Evolutionary conservation across 192 early-diverging fungal species (phyloP), one percentile per base, ranked within the genome.

Genomic region (Entomortierella beljakovae): DNA sequence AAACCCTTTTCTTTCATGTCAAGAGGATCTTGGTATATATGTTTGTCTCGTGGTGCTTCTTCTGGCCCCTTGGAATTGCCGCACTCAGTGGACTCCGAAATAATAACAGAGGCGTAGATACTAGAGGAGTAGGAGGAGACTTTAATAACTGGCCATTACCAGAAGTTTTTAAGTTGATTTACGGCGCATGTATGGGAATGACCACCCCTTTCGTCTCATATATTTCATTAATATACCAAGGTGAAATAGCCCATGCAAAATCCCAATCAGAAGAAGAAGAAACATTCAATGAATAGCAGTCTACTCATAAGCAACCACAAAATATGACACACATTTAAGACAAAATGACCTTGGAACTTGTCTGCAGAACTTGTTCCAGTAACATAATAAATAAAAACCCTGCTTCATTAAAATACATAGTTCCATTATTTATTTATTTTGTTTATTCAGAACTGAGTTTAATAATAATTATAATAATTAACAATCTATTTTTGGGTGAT

Each of bases 141-240:
- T 72, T 72, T n/a, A 72, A 72, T 34, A 6, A 52, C 15, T 72
- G 70, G 70, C 70, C 70, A 7, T 25, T 72, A 23, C 70, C 70
- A 43, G 42, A 72, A 56, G 64, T 72, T 49, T 72, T 72, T 16
- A 72, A 72, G 56, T 54, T 43, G 9, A 34, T 72, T 35, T 72
- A 60, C 43, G 62, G 62, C 0, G 25, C 40, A 25, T 54, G 46
- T 8, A 7, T 72, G 3, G 70, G 70, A 4, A 20, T 64, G 42
- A 72, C 70, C 5, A 72, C 70, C 8, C 70, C 70, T 6, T 72
- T 64, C 20, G 25, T 72, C 7, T 53, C 46, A 13, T 72, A 72
- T 52, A 46, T 64, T 11, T 23, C 52, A 3, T 33, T 72, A 37
- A 72, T 72, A 31, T 72, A 58, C n/a, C 35, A 37, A 31, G 70